Evolutionary conservation across 495 filamentous ascomycete genomes (phyloP), one percentile per base, ranked within the genome.

Genomic region (Massariosphaeria phaeospora): DNA sequence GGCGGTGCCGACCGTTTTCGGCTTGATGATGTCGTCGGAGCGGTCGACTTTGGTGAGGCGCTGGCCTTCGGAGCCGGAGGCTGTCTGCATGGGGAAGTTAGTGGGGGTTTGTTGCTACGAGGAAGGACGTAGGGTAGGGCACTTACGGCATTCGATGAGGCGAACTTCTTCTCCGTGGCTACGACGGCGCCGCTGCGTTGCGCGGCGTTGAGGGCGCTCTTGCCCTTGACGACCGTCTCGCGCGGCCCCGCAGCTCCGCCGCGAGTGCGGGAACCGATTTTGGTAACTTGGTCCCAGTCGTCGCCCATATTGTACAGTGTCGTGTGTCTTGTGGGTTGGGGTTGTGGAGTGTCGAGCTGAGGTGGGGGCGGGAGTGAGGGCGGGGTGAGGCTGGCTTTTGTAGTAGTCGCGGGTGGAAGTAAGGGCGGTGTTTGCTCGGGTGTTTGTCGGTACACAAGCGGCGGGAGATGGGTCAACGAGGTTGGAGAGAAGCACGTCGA

Each of bases 21-120:
- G 89, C 75, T 95, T 95, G 70, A 96, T 82, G 74, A 96, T 95
- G 69, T 96, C 93, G 78, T 97, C 94, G 70, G 83, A 81, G 63
- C 93, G 93, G 79, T 97, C 93, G 69, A 99, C 90, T 78, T 96
- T 99, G 38, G 93, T 97, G 46, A 97, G 78, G 67, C 86, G 89
- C 73, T 99, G 93, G 66, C 93, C 93, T 76, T 97, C 91, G 56
- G 77, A 81, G 52, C 73, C 73, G 52, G 76, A 71, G 81, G 86
- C 59, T 25, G 31, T 52, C 17, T 39, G 42, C 24, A 39, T 51
- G 33, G 12, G 31, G 8, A 11, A 17, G 29, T 39, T 51, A 39
- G 62, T 50, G 49, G 1, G 15, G n/a, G 3, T 8, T n/a, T 8
- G n/a, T 3, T 15, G 41, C 21, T 21, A 33, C 31, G 61, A 54